Evolutionary conservation across 2,329 filamentous ascomycete species (phyloP).

Genomic region (Chaetomiaceae sp.): DNA sequence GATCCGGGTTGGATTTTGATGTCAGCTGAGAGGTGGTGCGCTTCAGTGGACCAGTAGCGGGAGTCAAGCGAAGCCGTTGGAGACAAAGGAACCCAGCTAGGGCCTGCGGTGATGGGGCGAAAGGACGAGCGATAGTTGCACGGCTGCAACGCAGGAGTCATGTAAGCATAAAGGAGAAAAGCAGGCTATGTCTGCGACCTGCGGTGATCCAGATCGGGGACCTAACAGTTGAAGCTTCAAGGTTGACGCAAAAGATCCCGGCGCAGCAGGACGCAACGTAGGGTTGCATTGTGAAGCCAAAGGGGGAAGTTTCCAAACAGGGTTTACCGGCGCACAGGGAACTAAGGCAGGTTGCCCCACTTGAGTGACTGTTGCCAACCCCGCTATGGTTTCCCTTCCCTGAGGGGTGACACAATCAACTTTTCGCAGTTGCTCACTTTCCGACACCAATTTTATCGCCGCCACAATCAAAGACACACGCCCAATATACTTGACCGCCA

Average conservation of each 20-base stretch:
- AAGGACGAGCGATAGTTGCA: neutral
- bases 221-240: neutral
- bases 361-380: neutral
- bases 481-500: neutral
- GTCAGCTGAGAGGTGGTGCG: too few relatives aligned
- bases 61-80: too few relatives aligned
- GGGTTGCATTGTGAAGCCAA: neutral
- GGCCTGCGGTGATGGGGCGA: neutral
- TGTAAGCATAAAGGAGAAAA: neutral
- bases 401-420: conserved; percentile 8
- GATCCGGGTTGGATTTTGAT: too few relatives aligned
- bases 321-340: too few relatives aligned
- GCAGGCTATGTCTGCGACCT: neutral
- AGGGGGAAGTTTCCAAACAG: neutral
- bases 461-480: neutral
- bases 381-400: conserved; percentile 1
- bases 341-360: too few relatives aligned
- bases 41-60: too few relatives aligned
- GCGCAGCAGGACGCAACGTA: neutral
- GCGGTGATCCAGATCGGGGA: neutral
- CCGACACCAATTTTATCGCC: neutral
- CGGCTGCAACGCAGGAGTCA: too few relatives aligned
- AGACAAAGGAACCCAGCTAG: neutral
- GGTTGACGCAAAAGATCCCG: neutral
- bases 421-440: neutral